Conservation (phyloP, 139 green algal genomes). For the Micractinium sp. region DNA sequence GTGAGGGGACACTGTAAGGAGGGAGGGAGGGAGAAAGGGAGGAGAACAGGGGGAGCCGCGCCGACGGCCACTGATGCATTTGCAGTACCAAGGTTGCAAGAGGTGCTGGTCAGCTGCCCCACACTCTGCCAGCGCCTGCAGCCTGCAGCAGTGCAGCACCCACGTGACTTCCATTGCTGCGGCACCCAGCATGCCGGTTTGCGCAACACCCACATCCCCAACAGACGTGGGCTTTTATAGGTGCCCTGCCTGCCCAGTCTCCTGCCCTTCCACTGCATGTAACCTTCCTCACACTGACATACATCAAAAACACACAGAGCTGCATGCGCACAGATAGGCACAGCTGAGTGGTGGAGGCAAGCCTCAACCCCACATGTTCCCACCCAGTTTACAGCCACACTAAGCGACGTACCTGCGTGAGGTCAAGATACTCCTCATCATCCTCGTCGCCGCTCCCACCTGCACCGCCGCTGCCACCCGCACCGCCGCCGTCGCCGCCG, state of each 20-base stretch:
- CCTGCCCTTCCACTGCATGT: too few relatives aligned
- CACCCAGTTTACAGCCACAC: not conserved
- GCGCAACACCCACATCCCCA: too few relatives aligned
- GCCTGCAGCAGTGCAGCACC: too few relatives aligned
- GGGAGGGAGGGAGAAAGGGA: too few relatives aligned
- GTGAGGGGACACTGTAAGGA: too few relatives aligned
- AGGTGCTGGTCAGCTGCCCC: too few relatives aligned
- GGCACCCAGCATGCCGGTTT: not conserved
- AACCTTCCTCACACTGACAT: not conserved
- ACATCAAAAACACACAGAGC: not conserved
- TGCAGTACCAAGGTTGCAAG: too few relatives aligned
- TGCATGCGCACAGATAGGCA: not conserved
- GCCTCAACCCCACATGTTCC: not conserved
- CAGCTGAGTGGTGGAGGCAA: not conserved
- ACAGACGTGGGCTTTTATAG: too few relatives aligned
- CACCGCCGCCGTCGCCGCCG: conserved; percentile 26
- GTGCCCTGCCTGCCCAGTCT: too few relatives aligned
- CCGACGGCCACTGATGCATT: too few relatives aligned
- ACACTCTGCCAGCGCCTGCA: too few relatives aligned
- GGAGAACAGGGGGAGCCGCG: too few relatives aligned
- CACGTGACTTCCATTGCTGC: not conserved
- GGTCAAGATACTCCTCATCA: conserved; percentile 56
- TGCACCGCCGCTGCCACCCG: conserved; percentile 30
- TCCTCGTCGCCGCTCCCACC: conserved; percentile 51
- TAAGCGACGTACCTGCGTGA: conserved; percentile 48